Evolutionary conservation across 2,329 filamentous ascomycete genomes (phyloP).

Genomic region (Arthrobotrys conoides): DNA sequence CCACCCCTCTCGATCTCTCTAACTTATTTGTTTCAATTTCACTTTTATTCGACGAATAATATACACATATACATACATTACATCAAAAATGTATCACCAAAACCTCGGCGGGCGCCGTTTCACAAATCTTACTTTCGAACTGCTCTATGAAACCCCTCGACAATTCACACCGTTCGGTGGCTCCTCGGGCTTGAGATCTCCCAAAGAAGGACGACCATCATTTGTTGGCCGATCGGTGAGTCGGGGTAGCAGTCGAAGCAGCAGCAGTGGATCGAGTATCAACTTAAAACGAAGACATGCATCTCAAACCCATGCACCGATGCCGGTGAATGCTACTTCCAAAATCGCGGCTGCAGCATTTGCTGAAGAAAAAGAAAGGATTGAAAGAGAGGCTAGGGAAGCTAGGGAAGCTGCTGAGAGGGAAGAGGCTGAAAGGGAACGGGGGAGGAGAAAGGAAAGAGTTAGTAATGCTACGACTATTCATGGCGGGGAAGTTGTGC

Average conservation of each 20-base stretch:
- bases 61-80: background rate
- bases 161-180: conserved; percentile 49
- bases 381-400: conserved; percentile 27
- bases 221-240: conserved; percentile 42
- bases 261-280: conserved; percentile 47
- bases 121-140: conserved; percentile 53
- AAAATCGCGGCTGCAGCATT: conserved; percentile 55
- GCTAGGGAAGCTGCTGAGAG: conserved; percentile 25
- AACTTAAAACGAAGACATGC: conserved; percentile 41
- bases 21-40: background rate
- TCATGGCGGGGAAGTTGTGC: conserved; percentile 46
- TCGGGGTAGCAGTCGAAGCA: conserved; percentile 50
- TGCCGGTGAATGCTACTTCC: conserved; percentile 52
- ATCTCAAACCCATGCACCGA: conserved; percentile 40
- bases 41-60: conserved; percentile 6
- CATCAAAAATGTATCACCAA: conserved; percentile 50
- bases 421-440: conserved; percentile 19
- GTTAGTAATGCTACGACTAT: conserved; percentile 59
- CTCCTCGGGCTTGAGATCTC: conserved; percentile 49
- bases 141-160: conserved; percentile 59
- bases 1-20: background rate
- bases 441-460: conserved; percentile 57
- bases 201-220: conserved; percentile 31
- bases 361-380: conserved; percentile 51
- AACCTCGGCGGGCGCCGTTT: conserved; percentile 57